Base-by-base conservation (phyloP, 1,284 basidiomycete genomes). In the Wolfiporia cocos region DNA sequence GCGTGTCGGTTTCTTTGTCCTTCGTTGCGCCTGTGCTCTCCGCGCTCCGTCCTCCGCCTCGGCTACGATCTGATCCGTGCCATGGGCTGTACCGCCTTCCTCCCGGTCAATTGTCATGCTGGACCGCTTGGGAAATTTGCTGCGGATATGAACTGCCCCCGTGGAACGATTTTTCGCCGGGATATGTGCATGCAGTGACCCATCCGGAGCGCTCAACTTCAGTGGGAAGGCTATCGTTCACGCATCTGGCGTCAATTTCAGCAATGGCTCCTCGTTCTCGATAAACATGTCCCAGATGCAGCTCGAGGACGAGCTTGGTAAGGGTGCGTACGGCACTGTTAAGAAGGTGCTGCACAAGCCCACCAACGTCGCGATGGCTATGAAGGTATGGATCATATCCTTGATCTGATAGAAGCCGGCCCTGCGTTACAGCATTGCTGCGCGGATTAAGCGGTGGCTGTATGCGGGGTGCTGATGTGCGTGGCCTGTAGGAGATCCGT, bases 211-310 rank as follows among this genome's bases (percentile, higher is more conserved):
- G 1, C 83, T 99, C 56, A 93, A 92, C 59, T 99, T 99, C 61
- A 79, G 76, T 31, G 90, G 89, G 45, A 98, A 98, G 63, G 96
- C 96, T 1, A 79, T 98, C 26, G 63, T 99, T 14, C 92, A 97
- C 59, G 84, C 92, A 0, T 74, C 84, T 14, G 96, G 95, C 41
- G 95, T 99, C 55, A 89, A 99, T 57, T 99, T 99, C 62, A 86
- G 84, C 19, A 93, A 87, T 53, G 96, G 95, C 22, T 80, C 88
- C 24, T 92, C 88, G 12, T 97, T 94, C 66, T 77, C 83, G 47
- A 97, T 99, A 70, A 96, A 95, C 64, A 97, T 97, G 92, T 80
- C 84, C 44, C 90, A 99, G 61, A 78, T 99, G 47, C 78, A 92
- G 58, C 76, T 98, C 43, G 74, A 92, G 44, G 90, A 94, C 58